Evolutionary conservation across 768 basidiomycete species (phyloP), one percentile per base, ranked within the genome.

Genomic region (Collybia sordida): DNA sequence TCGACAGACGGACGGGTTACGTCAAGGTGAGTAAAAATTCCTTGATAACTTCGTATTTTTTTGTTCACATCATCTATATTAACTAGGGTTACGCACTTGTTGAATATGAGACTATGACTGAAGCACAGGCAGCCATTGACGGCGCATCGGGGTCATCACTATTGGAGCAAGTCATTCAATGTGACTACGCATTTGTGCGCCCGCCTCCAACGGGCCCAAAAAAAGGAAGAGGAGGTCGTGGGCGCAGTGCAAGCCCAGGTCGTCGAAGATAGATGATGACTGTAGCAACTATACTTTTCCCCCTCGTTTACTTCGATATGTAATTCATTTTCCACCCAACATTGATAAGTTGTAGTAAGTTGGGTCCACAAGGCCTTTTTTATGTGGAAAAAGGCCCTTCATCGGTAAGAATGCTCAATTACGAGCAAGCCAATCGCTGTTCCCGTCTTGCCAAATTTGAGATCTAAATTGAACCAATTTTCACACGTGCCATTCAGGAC

Each of bases 1-100:
- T 99, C 49, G 97, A 99, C 72, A 83, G 97, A 46, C 80, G 96
- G 57, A 98, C 97, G 4, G 97, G 97, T 64, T 99, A 97, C 71
- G 96, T 98, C 63, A 99, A 98, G 85, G 96, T 93, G 54, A 38
- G 80, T 60, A 15, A 18, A 38, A 27, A 14, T 27, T 17, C 23
- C 37, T 24, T 36, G 45, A 24, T 45, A 40, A 23, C 21, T 36
- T n/a, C 40, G 6, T 37, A 22, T 15, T 42, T 17, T 7, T 52
- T 35, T 19, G 28, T 53, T 8, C 47, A 46, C 42, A 21, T 44
- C 49, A 46, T 50, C 44, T 28, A 44, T 43, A 14, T 45, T 35
- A 31, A 34, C n/a, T 60, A 98, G 96, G 97, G 97, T 37, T 99
- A 99, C 72, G 96, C 95, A 3, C 74, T 99, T 47, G 92, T 99